These are phyloP conservation scores for Anisodus acutangulus DNA, from an alignment of 257 asterid species.

Conservation along the genomic window DNA sequence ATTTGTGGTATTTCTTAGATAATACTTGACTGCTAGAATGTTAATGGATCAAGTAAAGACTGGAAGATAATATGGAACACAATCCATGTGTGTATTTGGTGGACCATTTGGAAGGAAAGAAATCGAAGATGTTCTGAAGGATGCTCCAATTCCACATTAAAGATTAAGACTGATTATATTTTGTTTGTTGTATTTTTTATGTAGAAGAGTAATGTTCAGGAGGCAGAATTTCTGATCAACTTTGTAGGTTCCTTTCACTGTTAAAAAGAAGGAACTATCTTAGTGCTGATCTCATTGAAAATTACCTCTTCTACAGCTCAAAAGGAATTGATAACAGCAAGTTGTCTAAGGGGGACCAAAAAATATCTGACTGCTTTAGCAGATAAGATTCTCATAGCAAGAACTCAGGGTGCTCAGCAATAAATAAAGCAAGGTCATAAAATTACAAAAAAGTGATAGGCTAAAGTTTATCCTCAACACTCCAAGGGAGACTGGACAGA, in stretches of 20 bases:
- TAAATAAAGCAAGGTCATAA: background rate
- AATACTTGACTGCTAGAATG: background rate
- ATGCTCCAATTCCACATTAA: background rate
- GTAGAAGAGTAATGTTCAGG: background rate
- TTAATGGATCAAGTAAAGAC: background rate
- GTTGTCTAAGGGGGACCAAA: background rate
- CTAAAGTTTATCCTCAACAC: background rate
- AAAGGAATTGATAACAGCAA: background rate
- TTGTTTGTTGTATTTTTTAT: background rate
- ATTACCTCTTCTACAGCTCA: background rate
- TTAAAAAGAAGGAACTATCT: too few relatives aligned
- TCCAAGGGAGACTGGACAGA: background rate
- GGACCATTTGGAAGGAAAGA: background rate
- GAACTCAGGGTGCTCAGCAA: background rate
- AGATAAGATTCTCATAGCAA: conserved; percentile 20
- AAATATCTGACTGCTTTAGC: background rate
- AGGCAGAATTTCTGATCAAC: background rate
- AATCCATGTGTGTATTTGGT: background rate
- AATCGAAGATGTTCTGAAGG: background rate
- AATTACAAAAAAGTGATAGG: background rate
- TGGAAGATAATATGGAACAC: background rate
- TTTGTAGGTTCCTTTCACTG: background rate
- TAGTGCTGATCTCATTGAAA: too few relatives aligned
- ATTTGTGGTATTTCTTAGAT: background rate
- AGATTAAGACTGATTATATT: background rate